phyloP scores from a whole-genome alignment of 129 eudicot genomes.

The Centella asiatica region DNA sequence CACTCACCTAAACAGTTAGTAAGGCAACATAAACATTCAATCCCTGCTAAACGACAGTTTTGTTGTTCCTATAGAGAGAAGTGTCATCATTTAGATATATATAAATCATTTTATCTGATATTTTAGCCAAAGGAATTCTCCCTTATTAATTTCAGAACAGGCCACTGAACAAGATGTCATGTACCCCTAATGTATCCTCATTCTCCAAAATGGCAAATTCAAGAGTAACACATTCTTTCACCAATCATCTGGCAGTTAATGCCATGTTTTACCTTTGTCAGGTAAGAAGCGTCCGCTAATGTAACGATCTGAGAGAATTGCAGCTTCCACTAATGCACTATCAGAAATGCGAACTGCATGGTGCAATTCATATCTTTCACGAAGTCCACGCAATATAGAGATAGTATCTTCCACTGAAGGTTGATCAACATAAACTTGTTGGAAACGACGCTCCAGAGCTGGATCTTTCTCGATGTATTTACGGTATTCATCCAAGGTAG shows the following conservation, averaged over 20 bases:
- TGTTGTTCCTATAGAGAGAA: not conserved
- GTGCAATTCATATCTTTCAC: slow-evolving; percentile 91
- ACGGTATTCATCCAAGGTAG: slow-evolving; percentile 94
- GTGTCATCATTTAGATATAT: not conserved
- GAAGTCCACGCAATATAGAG: slow-evolving; percentile 88
- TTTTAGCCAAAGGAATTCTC: not conserved
- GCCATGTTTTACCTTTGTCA: slow-evolving; percentile 58
- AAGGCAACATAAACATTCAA: not conserved
- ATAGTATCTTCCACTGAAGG: slow-evolving; percentile 92
- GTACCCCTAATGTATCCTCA: not conserved
- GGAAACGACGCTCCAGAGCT: slow-evolving; percentile 95
- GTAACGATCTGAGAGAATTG: slow-evolving; percentile 89
- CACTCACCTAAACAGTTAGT: not conserved
- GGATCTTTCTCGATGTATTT: slow-evolving; percentile 97
- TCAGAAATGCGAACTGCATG: slow-evolving; percentile 97
- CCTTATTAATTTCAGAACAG: not conserved
- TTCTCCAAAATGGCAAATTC: not conserved
- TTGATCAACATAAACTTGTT: slow-evolving; percentile 96
- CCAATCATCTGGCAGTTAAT: not conserved
- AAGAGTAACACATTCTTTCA: not conserved
- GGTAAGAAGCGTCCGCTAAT: slow-evolving; percentile 96
- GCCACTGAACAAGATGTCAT: not conserved
- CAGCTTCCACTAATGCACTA: slow-evolving; percentile 95
- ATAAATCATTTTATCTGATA: no score
- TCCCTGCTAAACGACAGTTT: not conserved